Percentiles rank a stretch among this genome's conserved stretches.
Conservation (phyloP, 169 alveolate genomes). For the Plasmodium gonderi region DNA sequence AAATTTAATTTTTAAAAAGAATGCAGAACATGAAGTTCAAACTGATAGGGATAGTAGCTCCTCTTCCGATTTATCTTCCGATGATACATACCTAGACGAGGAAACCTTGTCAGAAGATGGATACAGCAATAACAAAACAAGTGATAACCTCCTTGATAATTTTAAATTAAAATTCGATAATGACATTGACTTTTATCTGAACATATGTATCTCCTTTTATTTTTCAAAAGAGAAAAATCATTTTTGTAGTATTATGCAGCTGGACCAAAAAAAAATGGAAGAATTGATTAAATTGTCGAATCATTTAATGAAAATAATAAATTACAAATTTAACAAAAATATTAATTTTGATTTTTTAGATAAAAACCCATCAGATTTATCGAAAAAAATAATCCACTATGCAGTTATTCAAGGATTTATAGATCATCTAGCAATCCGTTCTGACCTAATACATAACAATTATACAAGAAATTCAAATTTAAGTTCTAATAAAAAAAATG, state of each 20-base stretch:
- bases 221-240: slow-evolving; percentile 48
- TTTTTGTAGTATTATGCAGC: slow-evolving; percentile 31
- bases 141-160: not conserved
- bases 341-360: slow-evolving; percentile 44
- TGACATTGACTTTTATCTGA: slow-evolving; percentile 64
- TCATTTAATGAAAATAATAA: slow-evolving; percentile 54
- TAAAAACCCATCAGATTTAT: slow-evolving; percentile 8
- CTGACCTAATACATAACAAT: slow-evolving; percentile 54
- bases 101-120: not conserved
- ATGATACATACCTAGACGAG: too few species aligned
- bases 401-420: slow-evolving; percentile 72
- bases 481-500: slow-evolving; percentile 42
- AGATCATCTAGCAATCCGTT: slow-evolving; percentile 73
- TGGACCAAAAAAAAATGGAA: slow-evolving; percentile 64
- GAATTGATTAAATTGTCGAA: slow-evolving; percentile 64
- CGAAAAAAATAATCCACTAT: slow-evolving; percentile 64
- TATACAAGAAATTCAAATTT: slow-evolving; percentile 51
- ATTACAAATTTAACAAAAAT: slow-evolving; percentile 37
- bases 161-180: slow-evolving; percentile 49
- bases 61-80: not conserved
- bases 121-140: not conserved
- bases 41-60: not conserved
- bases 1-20: slow-evolving; percentile 27
- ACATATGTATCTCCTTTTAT: slow-evolving; percentile 49
- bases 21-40: not conserved